These are phyloP conservation scores for Salix suchowensis DNA, from an alignment of 345 rosid genomes.

Conservation along the genomic window DNA sequence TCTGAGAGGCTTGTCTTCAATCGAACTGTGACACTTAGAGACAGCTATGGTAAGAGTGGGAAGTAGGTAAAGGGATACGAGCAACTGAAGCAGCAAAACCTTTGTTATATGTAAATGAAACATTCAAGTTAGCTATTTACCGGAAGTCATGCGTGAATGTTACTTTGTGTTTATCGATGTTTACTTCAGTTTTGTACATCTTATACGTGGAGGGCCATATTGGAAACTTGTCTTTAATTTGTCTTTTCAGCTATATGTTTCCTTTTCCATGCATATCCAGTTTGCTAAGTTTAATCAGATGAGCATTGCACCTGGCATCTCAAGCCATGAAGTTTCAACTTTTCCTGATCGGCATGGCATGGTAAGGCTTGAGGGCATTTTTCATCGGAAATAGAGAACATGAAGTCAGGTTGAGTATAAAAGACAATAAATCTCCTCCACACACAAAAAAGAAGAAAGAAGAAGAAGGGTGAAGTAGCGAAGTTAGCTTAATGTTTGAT, in stretches of 20 bases:
- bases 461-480: neutral
- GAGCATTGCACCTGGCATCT: neutral
- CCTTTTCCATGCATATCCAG: neutral
- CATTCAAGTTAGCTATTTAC: neutral
- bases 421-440: neutral
- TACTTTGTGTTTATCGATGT: neutral
- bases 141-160: neutral
- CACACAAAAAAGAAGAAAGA: neutral
- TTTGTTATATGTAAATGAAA: neutral
- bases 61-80: slow-evolving; percentile 10
- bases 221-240: neutral
- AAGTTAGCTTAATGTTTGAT: neutral
- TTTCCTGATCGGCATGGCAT: no score
- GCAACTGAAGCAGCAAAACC: neutral
- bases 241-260: neutral
- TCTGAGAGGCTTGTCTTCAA: slow-evolving; percentile 72
- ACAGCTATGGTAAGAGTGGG: slow-evolving; percentile 29
- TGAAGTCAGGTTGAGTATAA: neutral
- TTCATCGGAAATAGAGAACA: neutral
- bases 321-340: neutral
- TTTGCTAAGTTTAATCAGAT: neutral
- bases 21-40: slow-evolving; percentile 64
- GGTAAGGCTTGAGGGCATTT: neutral
- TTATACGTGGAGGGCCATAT: neutral
- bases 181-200: neutral